Base-by-base conservation (phyloP, 2,329 filamentous ascomycete species). In the Bipolaris zeicola region DNA sequence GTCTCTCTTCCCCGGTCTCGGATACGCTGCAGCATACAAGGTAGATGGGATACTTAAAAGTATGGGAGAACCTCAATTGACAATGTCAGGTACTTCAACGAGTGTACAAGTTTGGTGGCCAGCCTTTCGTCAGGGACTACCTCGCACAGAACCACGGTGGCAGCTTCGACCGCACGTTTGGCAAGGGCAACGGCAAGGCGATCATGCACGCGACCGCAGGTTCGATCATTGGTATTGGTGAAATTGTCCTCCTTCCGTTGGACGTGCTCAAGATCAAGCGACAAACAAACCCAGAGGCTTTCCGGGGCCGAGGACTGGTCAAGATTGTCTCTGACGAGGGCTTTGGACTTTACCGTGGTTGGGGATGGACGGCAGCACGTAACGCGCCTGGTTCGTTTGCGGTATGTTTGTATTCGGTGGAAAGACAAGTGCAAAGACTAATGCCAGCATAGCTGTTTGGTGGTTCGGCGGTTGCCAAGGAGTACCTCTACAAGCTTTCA, bases 211-310 rank as follows among this genome's bases (percentile, higher is more conserved):
- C 95, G 20, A 96, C 92, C 49, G 95, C 95, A 62, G 95, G 95
- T 62, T 94, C 91, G 80, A 75, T 99, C 72, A 96, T 99, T 73
- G 95, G 95, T 70, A 96, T 99, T 70, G 95, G 95, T 74, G 95
- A 99, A 82, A 96, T 99, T 64, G 86, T 99, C 57, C 86, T 99
- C 28, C 86, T 99, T 38, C 95, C 95, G 39, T 87, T 99, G 59
- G 95, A 99, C 70, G 94, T 99, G 37, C 86, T 99, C 62, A 99
- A 99, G 86, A 99, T 99, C 82, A 99, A 99, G 86, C 89, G 95
- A 71, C 95, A 99, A 82, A 99, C 95, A 66, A 99, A 99, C 83
- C 95, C 95, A 38, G 95, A 98, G 75, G 93, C 95, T 34, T 99
- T 99, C 87, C 87, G 92, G 66, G 94, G 94, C 68, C 90, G 95